Base-by-base conservation (phyloP, 768 basidiomycete species). In the Boletus sp. region DNA sequence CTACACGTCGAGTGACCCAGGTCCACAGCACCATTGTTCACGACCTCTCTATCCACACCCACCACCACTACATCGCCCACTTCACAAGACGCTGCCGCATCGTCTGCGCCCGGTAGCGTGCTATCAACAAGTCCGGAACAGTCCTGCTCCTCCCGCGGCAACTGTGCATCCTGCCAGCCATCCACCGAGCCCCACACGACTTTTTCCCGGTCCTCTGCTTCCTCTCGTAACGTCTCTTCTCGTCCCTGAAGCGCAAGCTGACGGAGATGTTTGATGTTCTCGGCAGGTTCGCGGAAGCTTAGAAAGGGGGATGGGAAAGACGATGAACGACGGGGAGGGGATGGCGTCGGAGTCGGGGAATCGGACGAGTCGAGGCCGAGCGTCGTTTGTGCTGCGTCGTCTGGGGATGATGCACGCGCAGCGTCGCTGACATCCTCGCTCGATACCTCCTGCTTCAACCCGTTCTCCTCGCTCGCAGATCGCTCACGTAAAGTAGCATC, bases 221-320 rank as follows among this genome's bases (percentile, higher is more conserved):
- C 67, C 52, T 76, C 56, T n/a, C 69, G 62, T 49, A 76, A 64
- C 4, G 76, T 76, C 45, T 81, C 73, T 46, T 69, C 59, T 28
- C 75, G 72, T 0, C 85, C 86, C 17, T 72, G 65, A 32, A 75
- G 67, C 7, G 86, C 79, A 29, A 87, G 60, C 52, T 64, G 64
- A 10, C 87, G 77, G 39, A 85, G 73, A 24, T 52, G 49, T 58
- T 71, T 62, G 48, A 86, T 76, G 8, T 39, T 56, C 12, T 44
- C 48, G 30, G 69, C 69, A 0, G 80, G 70, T 9, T 62, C 51
- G 28, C 66, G 59, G 64, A 67, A 86, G 80, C 36, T 71, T 39
- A 28, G 42, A 35, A 41, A 36, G 5, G 50, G 30, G 5, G 74
- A 39, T 1, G 17, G 64, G 10, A 67, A 64, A 57, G 64, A 59